A percentile compares a stretch with the other conserved stretches of the same genome.
Evolutionary conservation across 192 early-diverging fungal genomes (phyloP).

Genomic region (Kickxella alabastrina): DNA sequence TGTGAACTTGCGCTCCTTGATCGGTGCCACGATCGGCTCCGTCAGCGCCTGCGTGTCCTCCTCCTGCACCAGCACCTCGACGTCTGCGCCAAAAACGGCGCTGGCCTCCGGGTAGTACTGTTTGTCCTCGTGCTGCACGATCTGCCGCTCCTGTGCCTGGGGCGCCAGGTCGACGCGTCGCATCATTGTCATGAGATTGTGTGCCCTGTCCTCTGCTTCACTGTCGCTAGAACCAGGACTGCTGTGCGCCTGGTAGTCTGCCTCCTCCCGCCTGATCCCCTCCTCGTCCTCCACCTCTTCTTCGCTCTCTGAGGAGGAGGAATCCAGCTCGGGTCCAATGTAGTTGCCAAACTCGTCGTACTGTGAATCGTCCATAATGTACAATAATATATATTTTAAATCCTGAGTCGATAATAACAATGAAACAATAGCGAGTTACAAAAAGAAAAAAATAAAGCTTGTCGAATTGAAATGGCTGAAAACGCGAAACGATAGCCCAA

Average conservation of each 20-base stretch:
- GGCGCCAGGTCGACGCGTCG: constrained; percentile 24
- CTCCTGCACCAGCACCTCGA: constrained; percentile 94
- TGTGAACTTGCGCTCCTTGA: constrained; percentile 82
- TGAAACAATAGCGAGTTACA: too few relatives aligned
- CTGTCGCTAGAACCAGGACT: constrained; percentile 6
- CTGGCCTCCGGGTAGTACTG: constrained; percentile 97
- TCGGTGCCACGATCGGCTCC: constrained; percentile 90
- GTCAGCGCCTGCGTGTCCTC: constrained; percentile 96
- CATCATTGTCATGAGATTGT: constrained; percentile 25
- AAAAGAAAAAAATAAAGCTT: too few relatives aligned
- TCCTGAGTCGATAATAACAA: not conserved
- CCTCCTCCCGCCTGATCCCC: constrained; percentile 9
- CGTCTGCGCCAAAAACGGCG: constrained; percentile 92
- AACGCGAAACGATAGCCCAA: too few relatives aligned
- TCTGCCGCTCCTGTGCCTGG: constrained; percentile 44
- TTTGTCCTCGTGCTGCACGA: constrained; percentile 98
- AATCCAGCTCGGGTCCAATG: constrained; percentile 89
- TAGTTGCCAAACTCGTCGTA: constrained; percentile 98
- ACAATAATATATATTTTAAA: constrained; percentile 2
- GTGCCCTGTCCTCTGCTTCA: constrained; percentile 27
- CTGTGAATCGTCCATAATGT: constrained; percentile 66
- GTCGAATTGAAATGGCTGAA: too few relatives aligned
- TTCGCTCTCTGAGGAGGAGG: constrained; percentile 56
- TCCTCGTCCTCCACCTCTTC: constrained; percentile 54
- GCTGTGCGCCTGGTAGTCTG: not conserved